Conservation (phyloP, 768 basidiomycete genomes). For the Lactarius hatsudake region DNA sequence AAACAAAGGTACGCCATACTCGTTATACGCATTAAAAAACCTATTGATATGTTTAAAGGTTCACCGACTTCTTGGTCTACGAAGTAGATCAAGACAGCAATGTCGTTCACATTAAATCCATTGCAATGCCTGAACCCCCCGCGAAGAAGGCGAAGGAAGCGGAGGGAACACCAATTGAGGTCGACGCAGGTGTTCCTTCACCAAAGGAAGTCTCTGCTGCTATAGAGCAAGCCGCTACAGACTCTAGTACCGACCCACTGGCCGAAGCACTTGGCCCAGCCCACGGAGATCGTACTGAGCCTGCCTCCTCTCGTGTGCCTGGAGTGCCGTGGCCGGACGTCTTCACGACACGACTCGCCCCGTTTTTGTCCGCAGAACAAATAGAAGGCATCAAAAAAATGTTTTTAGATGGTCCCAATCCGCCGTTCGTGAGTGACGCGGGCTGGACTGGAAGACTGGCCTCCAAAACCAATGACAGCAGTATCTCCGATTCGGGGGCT, state of each 20-base stretch:
- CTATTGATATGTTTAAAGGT: slow-evolving; percentile 47
- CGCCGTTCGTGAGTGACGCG: slow-evolving; percentile 66
- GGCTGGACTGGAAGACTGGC: slow-evolving; percentile 64
- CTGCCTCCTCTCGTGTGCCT: slow-evolving; percentile 25
- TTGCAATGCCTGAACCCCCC: slow-evolving; percentile 64
- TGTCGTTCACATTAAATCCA: slow-evolving; percentile 75
- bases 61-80: slow-evolving; percentile 94
- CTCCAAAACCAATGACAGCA: slow-evolving; percentile 35
- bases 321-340: slow-evolving; percentile 64
- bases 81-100: slow-evolving; percentile 84
- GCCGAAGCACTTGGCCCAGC: slow-evolving; percentile 9
- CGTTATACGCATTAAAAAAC: slow-evolving; percentile 1
- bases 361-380: slow-evolving; percentile 61
- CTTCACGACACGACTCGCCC: slow-evolving; percentile 52
- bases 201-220: slow-evolving; percentile 23
- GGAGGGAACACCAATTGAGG: slow-evolving; percentile 31
- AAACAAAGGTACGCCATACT: slow-evolving; percentile 76
- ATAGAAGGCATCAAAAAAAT: slow-evolving; percentile 67
- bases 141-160: slow-evolving; percentile 40
- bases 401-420: slow-evolving; percentile 77
- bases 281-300: slow-evolving; percentile 23
- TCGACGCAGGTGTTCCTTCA: slow-evolving; percentile 20
- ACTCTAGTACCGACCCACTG: background rate
- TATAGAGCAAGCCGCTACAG: slow-evolving; percentile 17
- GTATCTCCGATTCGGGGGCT: slow-evolving; percentile 19